These are phyloP conservation scores for Neonectria punicea DNA, from an alignment of 2,329 filamentous ascomycete species.

Conservation along the genomic window DNA sequence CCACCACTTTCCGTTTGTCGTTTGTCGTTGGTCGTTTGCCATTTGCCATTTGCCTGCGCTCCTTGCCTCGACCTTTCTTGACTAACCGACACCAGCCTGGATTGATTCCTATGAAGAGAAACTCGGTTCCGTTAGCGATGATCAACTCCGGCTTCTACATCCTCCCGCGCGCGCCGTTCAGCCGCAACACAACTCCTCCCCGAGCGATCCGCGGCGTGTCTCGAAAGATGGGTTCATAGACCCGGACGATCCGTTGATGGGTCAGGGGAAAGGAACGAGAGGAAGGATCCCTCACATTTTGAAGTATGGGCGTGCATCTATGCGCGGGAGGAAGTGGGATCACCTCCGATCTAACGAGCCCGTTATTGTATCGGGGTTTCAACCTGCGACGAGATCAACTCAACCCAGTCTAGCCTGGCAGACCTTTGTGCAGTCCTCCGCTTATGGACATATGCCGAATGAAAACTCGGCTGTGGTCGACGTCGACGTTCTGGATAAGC, in stretches of 20 bases:
- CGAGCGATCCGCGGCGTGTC: conserved; percentile 54
- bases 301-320: conserved; percentile 57
- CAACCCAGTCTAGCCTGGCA: conserved; percentile 60
- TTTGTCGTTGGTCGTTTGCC: no score
- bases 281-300: conserved; percentile 59
- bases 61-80: background rate
- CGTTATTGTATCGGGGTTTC: conserved; percentile 65
- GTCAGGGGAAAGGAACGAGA: conserved; percentile 47
- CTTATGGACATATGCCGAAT: conserved; percentile 59
- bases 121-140: conserved; percentile 51
- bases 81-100: conserved; percentile 53
- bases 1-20: background rate
- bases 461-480: conserved; percentile 62
- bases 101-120: conserved; percentile 59
- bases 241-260: conserved; percentile 51
- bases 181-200: conserved; percentile 56
- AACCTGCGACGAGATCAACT: conserved; percentile 48
- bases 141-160: conserved; percentile 53
- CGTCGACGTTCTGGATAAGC: conserved; percentile 55
- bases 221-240: conserved; percentile 61
- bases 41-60: background rate
- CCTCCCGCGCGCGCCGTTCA: conserved; percentile 52
- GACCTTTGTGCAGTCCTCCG: conserved; percentile 64
- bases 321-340: conserved; percentile 66
- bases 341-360: conserved; percentile 68